Evolutionary conservation across 495 filamentous ascomycete genomes (phyloP).

Genomic region (Aspergillus kassunensis): DNA sequence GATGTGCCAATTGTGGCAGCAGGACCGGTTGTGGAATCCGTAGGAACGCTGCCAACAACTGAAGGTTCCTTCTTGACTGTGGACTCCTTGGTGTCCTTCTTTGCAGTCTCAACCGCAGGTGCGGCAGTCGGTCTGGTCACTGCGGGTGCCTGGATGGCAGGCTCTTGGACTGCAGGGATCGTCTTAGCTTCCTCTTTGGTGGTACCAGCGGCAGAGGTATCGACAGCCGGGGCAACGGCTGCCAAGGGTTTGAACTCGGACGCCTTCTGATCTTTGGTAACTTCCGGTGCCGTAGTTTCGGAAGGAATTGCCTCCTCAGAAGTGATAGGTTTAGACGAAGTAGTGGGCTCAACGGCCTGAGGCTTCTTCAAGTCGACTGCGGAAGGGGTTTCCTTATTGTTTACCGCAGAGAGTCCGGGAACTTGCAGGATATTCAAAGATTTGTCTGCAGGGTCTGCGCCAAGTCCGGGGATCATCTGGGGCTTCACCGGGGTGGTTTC

Average conservation of each 20-base stretch:
- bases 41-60: not conserved
- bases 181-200: slow-evolving; percentile 1
- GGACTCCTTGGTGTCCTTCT: not conserved
- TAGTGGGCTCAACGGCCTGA: not conserved
- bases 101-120: not conserved
- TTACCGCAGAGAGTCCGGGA: slow-evolving; percentile 14
- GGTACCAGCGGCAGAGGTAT: not conserved
- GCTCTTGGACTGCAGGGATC: not conserved
- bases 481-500: slow-evolving; percentile 13
- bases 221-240: not conserved
- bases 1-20: slow-evolving; percentile 1
- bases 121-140: not conserved
- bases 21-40: not conserved
- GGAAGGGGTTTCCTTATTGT: slow-evolving; percentile 5
- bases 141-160: not conserved
- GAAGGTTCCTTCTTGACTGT: not conserved
- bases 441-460: slow-evolving; percentile 17
- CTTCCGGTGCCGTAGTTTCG: slow-evolving; percentile 4
- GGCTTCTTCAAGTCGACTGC: not conserved
- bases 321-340: slow-evolving; percentile 3
- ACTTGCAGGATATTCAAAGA: slow-evolving; percentile 12
- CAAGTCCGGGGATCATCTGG: slow-evolving; percentile 20
- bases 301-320: slow-evolving; percentile 6
- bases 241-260: not conserved
- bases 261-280: not conserved